These are phyloP conservation scores for Hansenula sp. DNA, from an alignment of 1,139 yeast genomes.

Conservation along the genomic window DNA sequence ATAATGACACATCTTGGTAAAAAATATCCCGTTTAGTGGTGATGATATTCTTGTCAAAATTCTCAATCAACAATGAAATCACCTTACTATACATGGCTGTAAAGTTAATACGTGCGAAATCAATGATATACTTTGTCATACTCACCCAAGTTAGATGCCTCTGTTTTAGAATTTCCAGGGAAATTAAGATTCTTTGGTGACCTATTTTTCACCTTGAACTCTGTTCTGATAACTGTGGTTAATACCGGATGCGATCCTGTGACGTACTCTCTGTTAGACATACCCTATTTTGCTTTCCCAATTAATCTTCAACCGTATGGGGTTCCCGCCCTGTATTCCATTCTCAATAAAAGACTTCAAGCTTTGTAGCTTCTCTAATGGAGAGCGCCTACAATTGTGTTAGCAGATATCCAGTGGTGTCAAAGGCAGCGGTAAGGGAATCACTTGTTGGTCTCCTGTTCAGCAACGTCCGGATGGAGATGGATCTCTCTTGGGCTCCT, in stretches of 20 bases:
- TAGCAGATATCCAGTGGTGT: background rate
- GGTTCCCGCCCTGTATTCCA: background rate
- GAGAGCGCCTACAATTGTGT: background rate
- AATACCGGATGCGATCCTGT: too few relatives aligned
- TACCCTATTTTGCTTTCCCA: background rate
- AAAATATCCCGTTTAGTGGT: conserved; percentile 61
- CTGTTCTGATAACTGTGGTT: too few relatives aligned
- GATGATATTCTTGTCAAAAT: conserved; percentile 18
- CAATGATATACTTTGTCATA: too few relatives aligned
- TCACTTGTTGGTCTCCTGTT: background rate
- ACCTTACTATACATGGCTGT: conserved; percentile 7
- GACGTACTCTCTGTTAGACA: background rate
- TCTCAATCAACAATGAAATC: conserved; percentile 16
- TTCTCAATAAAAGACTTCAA: background rate
- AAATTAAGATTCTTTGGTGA: background rate
- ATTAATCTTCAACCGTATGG: background rate
- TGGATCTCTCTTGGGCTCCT: background rate
- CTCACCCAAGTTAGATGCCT: too few relatives aligned
- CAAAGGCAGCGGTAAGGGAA: background rate
- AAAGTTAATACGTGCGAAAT: conserved; percentile 2
- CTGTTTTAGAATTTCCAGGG: background rate
- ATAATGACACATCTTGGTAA: conserved; percentile 59
- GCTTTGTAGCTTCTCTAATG: background rate
- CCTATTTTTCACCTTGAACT: too few relatives aligned
- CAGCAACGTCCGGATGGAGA: conserved; percentile 1